These are phyloP conservation scores for Ophiostoma sp. DNA, from an alignment of 2,329 filamentous ascomycete genomes.

Conservation along the genomic window DNA sequence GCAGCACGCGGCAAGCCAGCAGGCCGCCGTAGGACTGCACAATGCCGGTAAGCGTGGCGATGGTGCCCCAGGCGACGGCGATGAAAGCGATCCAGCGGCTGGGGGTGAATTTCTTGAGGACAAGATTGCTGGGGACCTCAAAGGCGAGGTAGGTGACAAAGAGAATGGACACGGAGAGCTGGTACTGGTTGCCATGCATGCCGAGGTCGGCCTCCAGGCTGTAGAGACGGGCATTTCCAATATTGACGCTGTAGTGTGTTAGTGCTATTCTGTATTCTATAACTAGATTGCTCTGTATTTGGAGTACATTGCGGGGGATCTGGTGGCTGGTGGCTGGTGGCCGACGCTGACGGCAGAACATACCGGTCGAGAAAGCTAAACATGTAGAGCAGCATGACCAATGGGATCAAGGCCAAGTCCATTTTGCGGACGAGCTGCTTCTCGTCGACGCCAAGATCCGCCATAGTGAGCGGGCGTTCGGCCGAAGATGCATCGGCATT, in stretches of 20 bases:
- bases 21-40: slow-evolving; percentile 31
- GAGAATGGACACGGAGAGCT: slow-evolving; percentile 2
- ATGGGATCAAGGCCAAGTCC: slow-evolving; percentile 10
- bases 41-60: slow-evolving; percentile 7
- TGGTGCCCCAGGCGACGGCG: slow-evolving; percentile 8
- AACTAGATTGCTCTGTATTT: background rate
- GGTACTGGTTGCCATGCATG: slow-evolving; percentile 16
- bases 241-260: background rate
- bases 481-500: background rate
- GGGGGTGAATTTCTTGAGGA: slow-evolving; percentile 8
- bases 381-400: slow-evolving; percentile 6
- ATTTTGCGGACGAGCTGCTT: slow-evolving; percentile 16
- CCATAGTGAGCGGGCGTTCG: slow-evolving; percentile 6
- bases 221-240: slow-evolving; percentile 11
- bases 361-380: slow-evolving; percentile 16
- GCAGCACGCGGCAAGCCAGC: slow-evolving; percentile 51
- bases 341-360: background rate
- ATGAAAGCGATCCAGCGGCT: slow-evolving; percentile 13
- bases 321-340: background rate
- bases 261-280: background rate
- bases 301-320: background rate
- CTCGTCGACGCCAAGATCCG: slow-evolving; percentile 13
- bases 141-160: slow-evolving; percentile 11
- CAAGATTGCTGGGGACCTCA: slow-evolving; percentile 12
- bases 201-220: background rate